Base-by-base conservation (phyloP, 2,329 filamentous ascomycete species). In the Neopestalotiopsis sp. region DNA sequence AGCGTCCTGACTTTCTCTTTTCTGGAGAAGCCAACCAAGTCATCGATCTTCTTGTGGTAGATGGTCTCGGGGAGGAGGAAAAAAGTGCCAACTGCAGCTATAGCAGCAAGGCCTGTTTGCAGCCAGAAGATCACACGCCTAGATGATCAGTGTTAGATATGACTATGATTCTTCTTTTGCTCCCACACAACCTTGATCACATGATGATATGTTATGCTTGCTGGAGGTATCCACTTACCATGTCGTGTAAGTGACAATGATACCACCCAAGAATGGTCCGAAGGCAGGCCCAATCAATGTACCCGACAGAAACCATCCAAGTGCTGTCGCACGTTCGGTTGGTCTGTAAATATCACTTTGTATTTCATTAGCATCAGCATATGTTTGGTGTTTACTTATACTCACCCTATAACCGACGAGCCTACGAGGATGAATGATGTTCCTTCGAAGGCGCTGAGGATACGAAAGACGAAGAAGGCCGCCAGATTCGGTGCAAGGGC, bases 41-140 rank as follows among this genome's bases (percentile, higher is more conserved):
- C 90, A 7, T 86, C 81, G 24, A 88, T 87, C 68, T 88, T 87
- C 75, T 86, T 89, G 70, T 88, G 85, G 68, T 91, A 90, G 65
- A 92, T 91, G 0, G 92, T 95, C 77, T 95, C 92, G 0, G 91
- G 91, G 12, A 94, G 85, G 13, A 93, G 81, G 73, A 93, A 89
- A 72, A 89, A 86, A 40, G 92, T 86, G 0, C 90, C 85, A 0
- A 90, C 24, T 0, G 86, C 83, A 0, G 88, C 90, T 0, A 87
- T 76, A 1, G 87, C 91, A 0, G 90, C 90, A 5, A 94, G 83
- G 0, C 87, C 92, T 0, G 90, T 89, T 76, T 94, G 92, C 0
- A 95, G 82, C 90, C 91, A 94, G 81, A 94, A 94, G 66, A 94
- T 93, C 57, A 88, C 87, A 20, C 91, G 86, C 93, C 61, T 64